A percentile compares a stretch with the other conserved stretches of the same genome.
phyloP scores from a whole-genome alignment of 768 basidiomycete species.

The Phylloporus scabripes region DNA sequence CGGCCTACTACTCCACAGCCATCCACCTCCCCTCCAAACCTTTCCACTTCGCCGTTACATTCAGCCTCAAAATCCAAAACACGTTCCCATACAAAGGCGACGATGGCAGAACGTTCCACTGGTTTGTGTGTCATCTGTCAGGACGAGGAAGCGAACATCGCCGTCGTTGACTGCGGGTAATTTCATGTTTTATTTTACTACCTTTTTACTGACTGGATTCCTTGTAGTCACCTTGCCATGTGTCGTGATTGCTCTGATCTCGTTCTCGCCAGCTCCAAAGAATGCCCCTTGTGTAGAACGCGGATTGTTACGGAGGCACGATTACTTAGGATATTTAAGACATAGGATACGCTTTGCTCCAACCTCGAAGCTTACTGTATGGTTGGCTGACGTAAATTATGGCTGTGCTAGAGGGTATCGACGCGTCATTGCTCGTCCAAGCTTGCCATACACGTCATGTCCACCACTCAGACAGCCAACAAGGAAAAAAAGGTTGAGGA shows the following conservation, averaged over 20 bases:
- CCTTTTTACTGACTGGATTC: not conserved
- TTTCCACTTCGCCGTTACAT: conserved; percentile 27
- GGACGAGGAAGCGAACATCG: conserved; percentile 91
- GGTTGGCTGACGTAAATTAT: conserved; percentile 18
- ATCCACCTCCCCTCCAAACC: conserved; percentile 17
- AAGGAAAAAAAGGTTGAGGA: conserved; percentile 40
- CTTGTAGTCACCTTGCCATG: conserved; percentile 68
- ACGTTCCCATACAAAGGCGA: conserved; percentile 22
- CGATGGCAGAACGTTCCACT: conserved; percentile 45
- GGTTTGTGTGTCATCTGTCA: conserved; percentile 91
- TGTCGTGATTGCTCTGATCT: conserved; percentile 75
- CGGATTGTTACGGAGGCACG: conserved; percentile 80
- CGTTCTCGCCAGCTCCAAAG: conserved; percentile 70
- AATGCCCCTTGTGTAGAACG: conserved; percentile 89
- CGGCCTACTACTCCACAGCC: conserved; percentile 12
- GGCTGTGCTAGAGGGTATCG: conserved; percentile 16
- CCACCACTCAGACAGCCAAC: conserved; percentile 13
- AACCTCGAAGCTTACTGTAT: no score
- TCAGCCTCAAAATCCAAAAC: conserved; percentile 33
- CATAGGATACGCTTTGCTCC: conserved; percentile 24
- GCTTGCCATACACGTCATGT: conserved; percentile 12
- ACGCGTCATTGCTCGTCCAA: conserved; percentile 21
- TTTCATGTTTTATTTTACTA: not conserved
- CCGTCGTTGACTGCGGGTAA: conserved; percentile 91
- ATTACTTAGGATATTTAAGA: conserved; percentile 70